Conservation (phyloP, 257 asterid species). For the Ocimum tenuiflorum region DNA sequence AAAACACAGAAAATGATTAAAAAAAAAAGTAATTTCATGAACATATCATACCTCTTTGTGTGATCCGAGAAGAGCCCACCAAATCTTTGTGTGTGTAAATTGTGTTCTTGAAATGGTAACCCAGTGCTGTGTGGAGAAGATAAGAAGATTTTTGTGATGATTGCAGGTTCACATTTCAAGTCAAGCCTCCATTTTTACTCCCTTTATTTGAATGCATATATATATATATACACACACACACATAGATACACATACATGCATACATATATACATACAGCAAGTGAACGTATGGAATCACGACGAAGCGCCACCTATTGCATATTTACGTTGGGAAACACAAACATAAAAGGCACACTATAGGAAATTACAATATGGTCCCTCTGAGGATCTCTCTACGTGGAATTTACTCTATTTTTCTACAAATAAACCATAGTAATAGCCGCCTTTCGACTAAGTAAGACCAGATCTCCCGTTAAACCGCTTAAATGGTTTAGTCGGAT, state of each 20-base stretch:
- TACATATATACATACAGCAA: background rate
- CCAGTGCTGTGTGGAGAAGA: background rate
- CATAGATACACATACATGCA: too few relatives aligned
- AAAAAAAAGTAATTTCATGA: too few relatives aligned
- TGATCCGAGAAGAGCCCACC: slow-evolving; percentile 10
- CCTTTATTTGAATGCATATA: background rate
- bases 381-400: too few relatives aligned
- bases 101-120: background rate
- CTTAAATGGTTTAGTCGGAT: too few relatives aligned
- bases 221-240: background rate
- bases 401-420: too few relatives aligned
- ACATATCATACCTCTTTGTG: slow-evolving; percentile 6
- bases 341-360: background rate
- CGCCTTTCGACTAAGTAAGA: too few relatives aligned
- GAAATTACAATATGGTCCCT: slow-evolving; percentile 12
- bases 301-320: slow-evolving; percentile 18
- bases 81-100: background rate
- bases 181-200: background rate
- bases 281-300: background rate
- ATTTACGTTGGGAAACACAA: slow-evolving; percentile 15
- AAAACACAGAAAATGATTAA: background rate
- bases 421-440: too few relatives aligned
- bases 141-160: slow-evolving; percentile 12
- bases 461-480: too few relatives aligned
- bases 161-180: background rate